Evolutionary conservation across 2,329 filamentous ascomycete genomes (phyloP), one percentile per base, ranked within the genome.

Genomic region (Xylariomycetidae sp.): DNA sequence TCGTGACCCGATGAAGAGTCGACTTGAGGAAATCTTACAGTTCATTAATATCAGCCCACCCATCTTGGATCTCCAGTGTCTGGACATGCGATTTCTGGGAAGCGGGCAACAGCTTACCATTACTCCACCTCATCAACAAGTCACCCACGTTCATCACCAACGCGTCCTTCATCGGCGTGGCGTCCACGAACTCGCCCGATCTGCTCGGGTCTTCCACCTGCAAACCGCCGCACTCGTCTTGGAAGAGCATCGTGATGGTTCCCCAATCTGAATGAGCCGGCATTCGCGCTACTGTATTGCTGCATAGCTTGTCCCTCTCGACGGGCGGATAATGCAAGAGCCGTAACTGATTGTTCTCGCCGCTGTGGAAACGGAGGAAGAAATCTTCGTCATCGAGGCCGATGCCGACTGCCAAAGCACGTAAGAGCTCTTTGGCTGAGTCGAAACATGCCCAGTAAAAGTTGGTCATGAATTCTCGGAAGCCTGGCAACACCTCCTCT

Each of bases 261-360:
- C 64, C 49, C 53, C 53, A 56, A 29, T 56, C 52, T 3, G 53
- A 50, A 38, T 56, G 51, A 5, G 52, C 50, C 3, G 50, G 51
- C 52, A 56, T 72, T 9, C 72, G 58, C 8, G 67, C 63, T 23
- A 66, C 59, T 12, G 57, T 46, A 10, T 63, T 59, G 26, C 58
- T 63, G 18, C 62, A 58, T 14, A 75, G 50, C 22, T 59, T 61
- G 19, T 58, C 56, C 5, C 62, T 63, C 16, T 64, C 58, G 4
- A 74, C 58, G 3, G 66, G 57, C 0, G 72, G 70, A 39, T 77
- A 82, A 49, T 82, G 77, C 12, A 81, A 57, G 16, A 83, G 53
- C 2, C 79, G 67, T 8, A 82, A 59, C 40, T 80, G 77, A 41
- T 78, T 77, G 44, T 77, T 70, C 36, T 70, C 62, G 1, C 70